Evolutionary conservation across 352 stramenopile genomes (phyloP).

Genomic region (Globisporangium perplexum): DNA sequence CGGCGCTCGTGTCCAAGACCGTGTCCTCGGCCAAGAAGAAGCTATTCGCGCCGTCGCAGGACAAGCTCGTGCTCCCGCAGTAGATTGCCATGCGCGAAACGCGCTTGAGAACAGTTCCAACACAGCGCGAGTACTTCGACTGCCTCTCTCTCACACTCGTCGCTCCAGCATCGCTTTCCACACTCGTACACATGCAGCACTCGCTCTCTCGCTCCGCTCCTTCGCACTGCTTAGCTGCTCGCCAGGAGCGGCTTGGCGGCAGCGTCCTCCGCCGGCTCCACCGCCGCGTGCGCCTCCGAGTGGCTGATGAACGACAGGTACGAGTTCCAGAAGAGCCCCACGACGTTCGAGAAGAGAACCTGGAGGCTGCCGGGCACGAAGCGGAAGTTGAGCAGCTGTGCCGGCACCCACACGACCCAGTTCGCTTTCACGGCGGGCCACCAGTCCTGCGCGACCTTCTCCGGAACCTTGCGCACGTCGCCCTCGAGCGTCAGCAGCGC

Average conservation of each 20-base stretch:
- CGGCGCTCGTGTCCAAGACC: constrained; percentile 47
- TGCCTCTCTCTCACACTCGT: background rate
- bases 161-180: background rate
- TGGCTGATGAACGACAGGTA: constrained; percentile 82
- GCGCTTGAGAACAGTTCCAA: background rate
- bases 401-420: constrained; percentile 77
- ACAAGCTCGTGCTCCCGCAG: constrained; percentile 13
- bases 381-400: constrained; percentile 78
- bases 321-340: constrained; percentile 80
- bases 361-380: constrained; percentile 71
- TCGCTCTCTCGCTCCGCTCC: background rate
- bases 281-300: constrained; percentile 2
- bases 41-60: constrained; percentile 15
- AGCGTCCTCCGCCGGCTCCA: background rate
- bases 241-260: constrained; percentile 3
- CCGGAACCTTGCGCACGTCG: constrained; percentile 34
- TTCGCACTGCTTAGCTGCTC: too few species aligned
- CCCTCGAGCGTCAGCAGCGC: constrained; percentile 62
- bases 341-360: constrained; percentile 80
- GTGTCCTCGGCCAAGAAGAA: constrained; percentile 55
- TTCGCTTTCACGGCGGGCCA: constrained; percentile 73
- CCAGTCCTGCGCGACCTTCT: constrained; percentile 72
- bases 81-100: background rate
- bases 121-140: background rate
- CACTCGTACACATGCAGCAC: background rate